Evolutionary conservation across 495 filamentous ascomycete species (phyloP), one percentile per base, ranked within the genome.

Genomic region (Trichoderma gamsii): DNA sequence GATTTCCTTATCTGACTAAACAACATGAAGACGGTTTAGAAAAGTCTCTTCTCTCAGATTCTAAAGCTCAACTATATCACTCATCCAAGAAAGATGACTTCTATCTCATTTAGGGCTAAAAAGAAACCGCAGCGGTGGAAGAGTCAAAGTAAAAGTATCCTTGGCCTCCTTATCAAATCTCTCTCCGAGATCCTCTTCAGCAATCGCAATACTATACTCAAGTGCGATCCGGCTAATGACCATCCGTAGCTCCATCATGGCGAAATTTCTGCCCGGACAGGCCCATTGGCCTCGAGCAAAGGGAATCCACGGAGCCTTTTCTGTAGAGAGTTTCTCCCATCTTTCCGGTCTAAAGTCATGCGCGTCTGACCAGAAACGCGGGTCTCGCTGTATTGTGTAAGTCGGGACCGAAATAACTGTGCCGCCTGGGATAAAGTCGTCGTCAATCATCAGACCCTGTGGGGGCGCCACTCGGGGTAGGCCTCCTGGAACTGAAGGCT

Each of bases 281-380:
- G 16, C 27, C 63, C 23, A 70, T 67, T 68, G 66, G 68, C 74
- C 74, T 0, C 21, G 16, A 16, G 67, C 69, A n/a, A 74, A 74
- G 7, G 74, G 71, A 18, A 76, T 65, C 23, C 68, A 76, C 4
- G 72, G 70, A 16, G 64, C 69, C n/a, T 44, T 64, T 8, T 71
- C 63, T 6, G 74, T 72, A n/a, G 66, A 67, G 56, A 76, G 71
- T 63, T 68, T 61, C 6, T 63, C 69, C 77, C 82, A 86, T 41
- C 87, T 78, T 70, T 87, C 84, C 0, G 86, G 86, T 21, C 84
- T 72, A 71, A 85, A 88, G 4, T 81, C 79, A 12, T 71, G 25
- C 0, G 78, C 74, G n/a, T 74, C 64, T 13, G 72, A 68, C 75
- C 80, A 85, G 68, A 76, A 79, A n/a, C 71, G 70, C 72, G 73